These are phyloP conservation scores for Panaeolus cyanescens DNA, from an alignment of 768 basidiomycete genomes.

Conservation along the genomic window DNA sequence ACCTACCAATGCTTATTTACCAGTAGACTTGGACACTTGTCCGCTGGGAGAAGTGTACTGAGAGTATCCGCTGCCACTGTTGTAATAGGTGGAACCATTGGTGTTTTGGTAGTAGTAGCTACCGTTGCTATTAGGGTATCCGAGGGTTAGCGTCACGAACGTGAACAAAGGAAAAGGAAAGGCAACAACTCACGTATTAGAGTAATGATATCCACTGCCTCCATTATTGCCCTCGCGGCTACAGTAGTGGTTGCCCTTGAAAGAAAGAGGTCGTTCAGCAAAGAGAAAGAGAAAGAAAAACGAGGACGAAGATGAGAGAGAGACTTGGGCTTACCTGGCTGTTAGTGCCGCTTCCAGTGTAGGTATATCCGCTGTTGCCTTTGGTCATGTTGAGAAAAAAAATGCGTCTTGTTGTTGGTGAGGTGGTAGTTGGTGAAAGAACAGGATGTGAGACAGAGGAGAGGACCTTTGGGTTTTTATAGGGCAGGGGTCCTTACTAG, in stretches of 20 bases:
- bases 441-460: neutral
- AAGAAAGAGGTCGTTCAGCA: neutral
- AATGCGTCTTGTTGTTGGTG: neutral
- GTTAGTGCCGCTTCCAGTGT: constrained; percentile 54
- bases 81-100: constrained; percentile 62
- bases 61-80: constrained; percentile 46
- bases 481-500: neutral
- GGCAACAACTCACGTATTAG: constrained; percentile 47
- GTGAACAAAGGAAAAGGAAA: neutral
- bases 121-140: constrained; percentile 33
- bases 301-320: neutral
- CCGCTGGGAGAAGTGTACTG: constrained; percentile 52
- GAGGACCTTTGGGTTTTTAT: neutral
- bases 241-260: constrained; percentile 65
- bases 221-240: constrained; percentile 47
- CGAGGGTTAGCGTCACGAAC: constrained; percentile 25
- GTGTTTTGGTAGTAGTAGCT: constrained; percentile 67
- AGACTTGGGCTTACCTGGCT: constrained; percentile 50
- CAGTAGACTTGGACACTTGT: constrained; percentile 7
- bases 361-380: constrained; percentile 33
- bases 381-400: constrained; percentile 18
- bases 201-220: constrained; percentile 59
- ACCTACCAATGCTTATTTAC: constrained; percentile 1
- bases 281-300: neutral
- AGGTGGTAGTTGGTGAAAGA: neutral